Evolutionary conservation across 331 rosid species (phyloP).

Genomic region (Quercus lobata): DNA sequence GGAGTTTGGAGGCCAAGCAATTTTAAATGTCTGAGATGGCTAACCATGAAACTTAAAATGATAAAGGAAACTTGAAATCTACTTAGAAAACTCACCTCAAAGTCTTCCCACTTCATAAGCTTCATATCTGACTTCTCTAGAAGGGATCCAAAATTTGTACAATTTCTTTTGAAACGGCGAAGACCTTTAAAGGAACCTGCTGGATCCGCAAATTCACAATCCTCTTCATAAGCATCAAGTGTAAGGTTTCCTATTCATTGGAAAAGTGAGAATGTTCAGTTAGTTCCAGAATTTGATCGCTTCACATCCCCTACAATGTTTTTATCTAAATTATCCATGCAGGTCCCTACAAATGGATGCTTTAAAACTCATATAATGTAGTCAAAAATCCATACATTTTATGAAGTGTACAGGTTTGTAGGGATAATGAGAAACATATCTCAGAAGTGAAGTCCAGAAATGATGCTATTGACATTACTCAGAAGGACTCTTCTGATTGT

Average conservation of each 20-base stretch:
- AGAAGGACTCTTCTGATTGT: background rate
- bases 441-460: background rate
- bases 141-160: constrained; percentile 90
- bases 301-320: background rate
- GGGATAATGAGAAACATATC: background rate
- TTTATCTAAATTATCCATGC: background rate
- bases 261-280: background rate
- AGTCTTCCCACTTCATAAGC: constrained; percentile 91
- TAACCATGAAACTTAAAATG: background rate
- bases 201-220: constrained; percentile 94
- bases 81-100: constrained; percentile 47
- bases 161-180: constrained; percentile 87
- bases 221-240: constrained; percentile 80
- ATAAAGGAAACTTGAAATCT: background rate
- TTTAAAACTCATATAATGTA: background rate
- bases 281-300: constrained; percentile 2
- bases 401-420: background rate
- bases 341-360: background rate
- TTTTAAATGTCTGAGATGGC: background rate
- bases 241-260: constrained; percentile 68
- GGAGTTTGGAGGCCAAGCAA: background rate
- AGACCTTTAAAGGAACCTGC: constrained; percentile 95
- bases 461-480: background rate
- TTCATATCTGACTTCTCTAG: constrained; percentile 74
- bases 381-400: background rate